Conservation (phyloP, 139 green algal species). For the Coccomyxa sp. region DNA sequence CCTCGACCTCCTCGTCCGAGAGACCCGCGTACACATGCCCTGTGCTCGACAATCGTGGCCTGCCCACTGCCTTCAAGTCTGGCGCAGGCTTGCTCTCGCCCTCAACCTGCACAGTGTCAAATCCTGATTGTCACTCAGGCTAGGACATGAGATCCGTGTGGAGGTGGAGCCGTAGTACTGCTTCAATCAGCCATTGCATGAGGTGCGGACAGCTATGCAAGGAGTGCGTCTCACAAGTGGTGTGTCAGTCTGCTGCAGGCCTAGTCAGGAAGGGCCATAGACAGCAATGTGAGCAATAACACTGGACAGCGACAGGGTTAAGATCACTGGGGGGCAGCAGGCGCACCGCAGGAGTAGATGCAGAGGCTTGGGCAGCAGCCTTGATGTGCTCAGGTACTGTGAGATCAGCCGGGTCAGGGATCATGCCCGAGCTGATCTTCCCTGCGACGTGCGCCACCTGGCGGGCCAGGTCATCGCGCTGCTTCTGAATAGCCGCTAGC, state of each 20-base stretch:
- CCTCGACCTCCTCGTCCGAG: slow-evolving; percentile 19
- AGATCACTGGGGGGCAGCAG: neutral
- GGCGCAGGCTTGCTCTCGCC: neutral
- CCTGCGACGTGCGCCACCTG: slow-evolving; percentile 8
- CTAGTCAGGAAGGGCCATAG: too few relatives aligned
- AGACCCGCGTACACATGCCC: slow-evolving; percentile 2
- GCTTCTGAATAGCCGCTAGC: slow-evolving; percentile 2
- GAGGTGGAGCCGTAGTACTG: neutral
- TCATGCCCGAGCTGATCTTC: slow-evolving; percentile 12
- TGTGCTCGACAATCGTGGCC: neutral
- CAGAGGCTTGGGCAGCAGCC: neutral
- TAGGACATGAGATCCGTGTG: neutral
- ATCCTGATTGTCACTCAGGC: too few relatives aligned
- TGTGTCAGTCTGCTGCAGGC: too few relatives aligned
- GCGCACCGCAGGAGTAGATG: neutral
- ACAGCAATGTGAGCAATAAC: neutral
- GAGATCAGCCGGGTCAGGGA: neutral
- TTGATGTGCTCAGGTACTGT: neutral
- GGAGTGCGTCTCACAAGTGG: too few relatives aligned
- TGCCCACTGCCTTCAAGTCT: neutral
- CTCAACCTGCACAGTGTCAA: neutral
- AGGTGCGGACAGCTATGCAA: neutral
- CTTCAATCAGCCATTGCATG: neutral
- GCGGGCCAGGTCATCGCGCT: slow-evolving; percentile 4
- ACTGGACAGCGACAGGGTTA: neutral